Base-by-base conservation (phyloP, 139 green algal genomes). In the Parachlorella kessleri region DNA sequence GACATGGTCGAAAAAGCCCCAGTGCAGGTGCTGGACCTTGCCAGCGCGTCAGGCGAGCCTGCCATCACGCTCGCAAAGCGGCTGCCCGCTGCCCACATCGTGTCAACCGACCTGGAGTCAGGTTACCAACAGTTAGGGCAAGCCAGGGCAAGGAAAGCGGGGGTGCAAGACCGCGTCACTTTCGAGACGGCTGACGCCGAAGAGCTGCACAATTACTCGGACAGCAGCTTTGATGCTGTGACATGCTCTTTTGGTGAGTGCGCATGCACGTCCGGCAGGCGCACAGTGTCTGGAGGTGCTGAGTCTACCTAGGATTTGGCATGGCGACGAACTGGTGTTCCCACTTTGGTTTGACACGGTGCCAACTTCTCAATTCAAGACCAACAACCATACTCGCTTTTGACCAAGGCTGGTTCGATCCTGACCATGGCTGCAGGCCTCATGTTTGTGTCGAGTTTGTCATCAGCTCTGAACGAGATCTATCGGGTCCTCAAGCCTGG, bases 401-500 rank as follows among this genome's bases (percentile, higher is more conserved):
- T n/a, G n/a, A n/a, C n/a, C n/a, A n/a, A n/a, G n/a, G n/a, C n/a
- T n/a, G n/a, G n/a, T n/a, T n/a, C n/a, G n/a, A 4, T 38, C 28
- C 30, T 70, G 33, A 3, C 35, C 3, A 36, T 33, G 41, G 66
- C 66, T 21, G 1, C 26, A 66, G 41, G 37, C 4, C 10, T 48
- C 23, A 66, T 24, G 54, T 55, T 77, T 14, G 14, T 77, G 6
- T 35, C 71, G 3, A 1, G 40, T 36, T 35, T 23, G 23, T 14
- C 5, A 6, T 36, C 59, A 6, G 72, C 72, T 2, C 36, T 77
- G 55, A n/a, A n/a, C 0, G 72, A 54, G 53, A 70, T 66, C 40
- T n/a, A 38, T 1, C 72, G 55, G 3, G 72, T 77, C 33, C 35
- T 70, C 7, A 77, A 77, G 72, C 72, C 54, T 7, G 72, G 72